These are phyloP conservation scores for Collybia nuda DNA, from an alignment of 768 basidiomycete species.

Conservation along the genomic window DNA sequence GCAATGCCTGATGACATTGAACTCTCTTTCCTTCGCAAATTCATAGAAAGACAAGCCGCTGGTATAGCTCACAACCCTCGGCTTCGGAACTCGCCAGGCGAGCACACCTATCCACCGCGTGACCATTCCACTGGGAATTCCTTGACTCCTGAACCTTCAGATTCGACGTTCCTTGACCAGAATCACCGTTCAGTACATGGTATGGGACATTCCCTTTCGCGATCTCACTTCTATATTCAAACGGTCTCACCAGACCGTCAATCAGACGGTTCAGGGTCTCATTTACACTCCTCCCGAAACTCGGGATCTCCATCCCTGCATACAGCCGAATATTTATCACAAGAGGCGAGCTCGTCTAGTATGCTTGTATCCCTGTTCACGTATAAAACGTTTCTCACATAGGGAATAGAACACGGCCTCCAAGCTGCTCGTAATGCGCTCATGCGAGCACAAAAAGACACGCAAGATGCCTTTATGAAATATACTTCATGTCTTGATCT, in stretches of 20 bases:
- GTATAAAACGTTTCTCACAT: neutral
- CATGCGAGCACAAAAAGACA: conserved; percentile 67
- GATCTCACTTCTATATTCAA: conserved; percentile 6
- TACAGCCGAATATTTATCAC: conserved; percentile 51
- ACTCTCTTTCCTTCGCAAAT: conserved; percentile 75
- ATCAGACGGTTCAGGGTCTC: conserved; percentile 35
- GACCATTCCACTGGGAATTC: conserved; percentile 44
- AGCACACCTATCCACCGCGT: conserved; percentile 36
- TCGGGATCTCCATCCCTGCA: conserved; percentile 53
- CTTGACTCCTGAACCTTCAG: conserved; percentile 48
- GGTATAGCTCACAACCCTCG: conserved; percentile 80
- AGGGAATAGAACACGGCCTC: conserved; percentile 52
- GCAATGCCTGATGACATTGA: conserved; percentile 79
- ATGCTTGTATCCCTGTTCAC: conserved; percentile 20
- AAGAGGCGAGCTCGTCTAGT: conserved; percentile 64
- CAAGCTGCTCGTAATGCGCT: conserved; percentile 60
- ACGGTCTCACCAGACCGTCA: conserved; percentile 25
- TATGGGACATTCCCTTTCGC: conserved; percentile 15
- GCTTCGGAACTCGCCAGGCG: conserved; percentile 53
- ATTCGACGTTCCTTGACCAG: conserved; percentile 39
- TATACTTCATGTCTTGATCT: conserved; percentile 70
- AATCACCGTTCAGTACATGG: conserved; percentile 29
- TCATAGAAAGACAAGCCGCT: conserved; percentile 77
- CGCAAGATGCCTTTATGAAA: conserved; percentile 67
- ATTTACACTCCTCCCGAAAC: conserved; percentile 38